phyloP scores from a whole-genome alignment of 305 asterid genomes.

The Fraxinus velutina region DNA sequence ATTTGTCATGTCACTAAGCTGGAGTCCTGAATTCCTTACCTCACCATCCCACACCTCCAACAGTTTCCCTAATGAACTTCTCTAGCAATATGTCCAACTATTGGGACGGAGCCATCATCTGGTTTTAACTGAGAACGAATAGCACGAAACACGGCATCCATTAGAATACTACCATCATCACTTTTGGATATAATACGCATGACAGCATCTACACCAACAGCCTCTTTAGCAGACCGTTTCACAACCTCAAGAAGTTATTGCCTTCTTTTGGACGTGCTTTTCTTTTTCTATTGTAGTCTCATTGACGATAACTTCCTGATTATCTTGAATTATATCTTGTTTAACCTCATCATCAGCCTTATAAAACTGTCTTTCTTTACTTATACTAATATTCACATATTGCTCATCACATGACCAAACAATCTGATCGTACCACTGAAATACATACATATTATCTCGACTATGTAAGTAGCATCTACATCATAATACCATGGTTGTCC shows the following conservation, averaged over 20 bases:
- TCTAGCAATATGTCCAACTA: constrained; percentile 51
- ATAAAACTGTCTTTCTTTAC: background rate
- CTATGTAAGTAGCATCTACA: background rate
- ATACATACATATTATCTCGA: background rate
- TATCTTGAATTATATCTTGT: background rate
- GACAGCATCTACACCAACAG: constrained; percentile 41
- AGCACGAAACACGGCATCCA: constrained; percentile 46
- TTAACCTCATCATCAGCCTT: background rate
- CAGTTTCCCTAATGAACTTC: constrained; percentile 61
- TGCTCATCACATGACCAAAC: background rate
- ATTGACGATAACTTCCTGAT: background rate
- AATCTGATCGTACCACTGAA: background rate
- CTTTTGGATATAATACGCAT: constrained; percentile 53
- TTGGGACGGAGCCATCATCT: constrained; percentile 27
- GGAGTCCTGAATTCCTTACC: constrained; percentile 44
- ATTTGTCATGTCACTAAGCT: constrained; percentile 51
- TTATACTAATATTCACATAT: background rate
- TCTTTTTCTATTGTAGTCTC: background rate
- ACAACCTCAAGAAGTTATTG: constrained; percentile 48
- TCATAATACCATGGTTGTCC: background rate
- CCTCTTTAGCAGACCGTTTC: constrained; percentile 45
- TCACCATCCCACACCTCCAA: constrained; percentile 56
- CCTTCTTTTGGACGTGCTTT: constrained; percentile 50
- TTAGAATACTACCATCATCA: constrained; percentile 50
- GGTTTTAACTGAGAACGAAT: constrained; percentile 36